phyloP scores from a whole-genome alignment of 148 eudicot genomes.

The Cornus kousa region DNA sequence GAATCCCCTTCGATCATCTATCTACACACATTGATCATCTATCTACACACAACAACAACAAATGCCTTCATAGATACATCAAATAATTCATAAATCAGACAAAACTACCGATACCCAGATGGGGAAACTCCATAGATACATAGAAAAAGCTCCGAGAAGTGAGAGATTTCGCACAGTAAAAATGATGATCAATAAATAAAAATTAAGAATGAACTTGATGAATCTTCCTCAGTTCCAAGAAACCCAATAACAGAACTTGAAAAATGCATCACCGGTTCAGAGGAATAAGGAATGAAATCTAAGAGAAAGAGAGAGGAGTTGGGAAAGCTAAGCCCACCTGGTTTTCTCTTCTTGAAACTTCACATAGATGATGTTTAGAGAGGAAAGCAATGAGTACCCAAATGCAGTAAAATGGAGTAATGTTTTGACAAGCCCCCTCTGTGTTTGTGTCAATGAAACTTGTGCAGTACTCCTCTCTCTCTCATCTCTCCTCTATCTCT shows the following conservation, averaged over 20 bases:
- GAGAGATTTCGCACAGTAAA: background rate
- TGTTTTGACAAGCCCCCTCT: conserved; percentile 6
- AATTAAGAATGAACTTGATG: background rate
- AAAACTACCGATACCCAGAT: conserved; percentile 10
- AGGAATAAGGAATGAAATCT: conserved; percentile 1
- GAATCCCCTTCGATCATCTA: background rate
- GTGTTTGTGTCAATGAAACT: conserved; percentile 26
- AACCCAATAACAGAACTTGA: conserved; percentile 7
- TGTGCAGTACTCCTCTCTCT: conserved; percentile 35
- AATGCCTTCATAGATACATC: conserved; percentile 5
- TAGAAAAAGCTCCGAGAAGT: background rate
- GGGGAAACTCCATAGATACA: conserved; percentile 12
- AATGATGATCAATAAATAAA: background rate
- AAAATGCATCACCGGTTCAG: conserved; percentile 2
- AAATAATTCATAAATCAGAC: background rate
- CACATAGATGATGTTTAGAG: conserved; percentile 20
- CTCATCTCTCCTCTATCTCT: conserved; percentile 20
- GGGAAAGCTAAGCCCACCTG: conserved; percentile 17
- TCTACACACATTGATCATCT: background rate
- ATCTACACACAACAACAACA: background rate
- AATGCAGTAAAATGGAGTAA: conserved; percentile 17
- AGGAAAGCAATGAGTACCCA: conserved; percentile 10
- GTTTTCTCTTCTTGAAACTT: conserved; percentile 11
- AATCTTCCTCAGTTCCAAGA: conserved; percentile 7
- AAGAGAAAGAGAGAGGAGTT: conserved; percentile 10